Percentiles rank a stretch among this genome's conserved stretches.
Conservation (phyloP, 805 yeast genomes). For the Brettanomyces bruxellensis region DNA sequence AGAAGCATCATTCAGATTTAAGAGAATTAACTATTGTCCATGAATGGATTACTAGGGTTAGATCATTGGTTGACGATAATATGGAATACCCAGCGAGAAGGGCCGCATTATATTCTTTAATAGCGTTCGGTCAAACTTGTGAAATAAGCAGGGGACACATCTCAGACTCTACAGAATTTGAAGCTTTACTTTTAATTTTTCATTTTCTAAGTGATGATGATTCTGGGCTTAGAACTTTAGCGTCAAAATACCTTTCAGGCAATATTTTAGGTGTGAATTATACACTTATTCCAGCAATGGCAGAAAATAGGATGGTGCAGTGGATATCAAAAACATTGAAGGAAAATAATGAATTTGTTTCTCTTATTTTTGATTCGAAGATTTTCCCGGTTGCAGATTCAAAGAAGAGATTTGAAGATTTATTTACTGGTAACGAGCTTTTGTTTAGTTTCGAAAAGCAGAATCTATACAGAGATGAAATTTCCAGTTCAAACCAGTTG, state of each 20-base stretch:
- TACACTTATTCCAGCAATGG: constrained; percentile 24
- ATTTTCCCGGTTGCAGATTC: constrained; percentile 4
- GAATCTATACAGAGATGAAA: constrained; percentile 53
- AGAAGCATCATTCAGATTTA: not conserved
- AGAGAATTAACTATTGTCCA: not conserved
- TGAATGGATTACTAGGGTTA: constrained; percentile 22
- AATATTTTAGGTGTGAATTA: constrained; percentile 16
- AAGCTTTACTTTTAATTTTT: constrained; percentile 13
- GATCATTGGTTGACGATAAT: constrained; percentile 29
- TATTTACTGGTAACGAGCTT: constrained; percentile 17
- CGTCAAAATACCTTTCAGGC: constrained; percentile 33
- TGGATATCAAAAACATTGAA: constrained; percentile 2
- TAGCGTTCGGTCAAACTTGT: constrained; percentile 18
- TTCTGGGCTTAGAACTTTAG: constrained; percentile 40
- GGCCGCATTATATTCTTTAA: constrained; percentile 36
- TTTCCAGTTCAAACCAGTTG: constrained; percentile 14
- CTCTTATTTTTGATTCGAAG: constrained; percentile 2
- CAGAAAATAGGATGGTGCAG: constrained; percentile 20
- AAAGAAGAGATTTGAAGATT: constrained; percentile 6
- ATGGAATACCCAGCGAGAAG: constrained; percentile 35
- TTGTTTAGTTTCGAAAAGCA: constrained; percentile 61
- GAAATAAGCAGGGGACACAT: not conserved
- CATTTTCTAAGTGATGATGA: constrained; percentile 58
- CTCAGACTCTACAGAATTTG: not conserved
- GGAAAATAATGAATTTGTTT: not conserved